Conservation (phyloP, 805 yeast genomes). For the Yamadazyma sp. region DNA sequence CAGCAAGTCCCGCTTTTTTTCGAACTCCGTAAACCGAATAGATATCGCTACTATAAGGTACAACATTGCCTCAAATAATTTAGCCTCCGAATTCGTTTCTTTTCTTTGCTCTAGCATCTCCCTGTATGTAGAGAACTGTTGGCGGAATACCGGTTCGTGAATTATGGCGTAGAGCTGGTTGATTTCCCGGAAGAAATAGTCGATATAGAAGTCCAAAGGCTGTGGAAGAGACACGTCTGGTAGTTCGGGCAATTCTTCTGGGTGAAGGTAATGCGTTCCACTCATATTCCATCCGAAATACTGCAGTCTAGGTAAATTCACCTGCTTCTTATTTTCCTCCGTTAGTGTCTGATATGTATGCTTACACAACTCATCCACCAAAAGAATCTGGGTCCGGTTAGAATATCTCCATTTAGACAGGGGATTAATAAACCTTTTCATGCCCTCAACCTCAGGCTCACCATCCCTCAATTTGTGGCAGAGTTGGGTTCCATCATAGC, state of each 20-base stretch:
- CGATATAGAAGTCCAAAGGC: constrained; percentile 22
- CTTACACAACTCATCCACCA: constrained; percentile 41
- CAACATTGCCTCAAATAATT: constrained; percentile 53
- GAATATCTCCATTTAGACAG: constrained; percentile 47
- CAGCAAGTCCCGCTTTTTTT: constrained; percentile 27
- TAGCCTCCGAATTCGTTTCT: constrained; percentile 25
- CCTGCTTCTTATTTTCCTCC: constrained; percentile 30
- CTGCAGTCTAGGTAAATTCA: constrained; percentile 55
- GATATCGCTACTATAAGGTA: constrained; percentile 50
- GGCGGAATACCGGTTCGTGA: constrained; percentile 53
- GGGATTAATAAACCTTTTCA: constrained; percentile 23
- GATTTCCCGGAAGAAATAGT: constrained; percentile 47
- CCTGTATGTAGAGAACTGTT: constrained; percentile 41
- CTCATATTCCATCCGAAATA: constrained; percentile 66
- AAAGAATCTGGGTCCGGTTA: constrained; percentile 45
- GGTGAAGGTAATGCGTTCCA: constrained; percentile 50
- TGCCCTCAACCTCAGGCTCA: constrained; percentile 23
- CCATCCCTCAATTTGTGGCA: constrained; percentile 15
- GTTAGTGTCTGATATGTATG: constrained; percentile 32
- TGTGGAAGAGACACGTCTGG: constrained; percentile 26
- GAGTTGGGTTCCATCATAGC: constrained; percentile 16
- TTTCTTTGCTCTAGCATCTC: constrained; percentile 12
- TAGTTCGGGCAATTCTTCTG: constrained; percentile 32
- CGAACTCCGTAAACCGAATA: constrained; percentile 50
- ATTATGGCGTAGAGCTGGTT: constrained; percentile 54